A percentile compares a stretch with the other conserved stretches of the same genome.
These are phyloP conservation scores for Tritrichomonas foetus DNA, from an alignment of 208 protist genomes.

Conservation along the genomic window DNA sequence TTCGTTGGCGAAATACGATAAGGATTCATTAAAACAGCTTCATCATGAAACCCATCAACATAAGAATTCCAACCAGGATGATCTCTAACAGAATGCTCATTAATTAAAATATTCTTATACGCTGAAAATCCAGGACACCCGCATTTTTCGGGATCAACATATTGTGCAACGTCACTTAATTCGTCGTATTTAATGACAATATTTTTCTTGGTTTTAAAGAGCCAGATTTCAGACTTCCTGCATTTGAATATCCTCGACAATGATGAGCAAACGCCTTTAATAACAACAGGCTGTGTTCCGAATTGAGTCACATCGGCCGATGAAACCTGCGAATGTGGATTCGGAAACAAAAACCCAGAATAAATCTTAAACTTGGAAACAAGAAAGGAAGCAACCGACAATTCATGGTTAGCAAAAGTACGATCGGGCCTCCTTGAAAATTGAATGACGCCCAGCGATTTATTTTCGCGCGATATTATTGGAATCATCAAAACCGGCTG, in stretches of 20 bases:
- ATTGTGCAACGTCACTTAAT: background rate
- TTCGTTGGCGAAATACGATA: too few relatives aligned
- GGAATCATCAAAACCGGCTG: background rate
- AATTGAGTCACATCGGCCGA: background rate
- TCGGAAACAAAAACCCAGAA: background rate
- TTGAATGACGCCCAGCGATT: background rate
- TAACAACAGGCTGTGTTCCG: background rate
- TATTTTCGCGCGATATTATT: background rate
- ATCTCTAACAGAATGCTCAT: too few relatives aligned
- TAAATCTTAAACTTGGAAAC: background rate
- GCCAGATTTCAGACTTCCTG: slow-evolving; percentile 16
- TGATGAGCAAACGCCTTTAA: background rate
- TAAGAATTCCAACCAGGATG: too few relatives aligned
- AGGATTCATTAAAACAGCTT: too few relatives aligned
- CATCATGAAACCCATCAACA: too few relatives aligned
- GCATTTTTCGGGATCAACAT: background rate
- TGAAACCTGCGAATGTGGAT: background rate
- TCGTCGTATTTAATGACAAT: background rate
- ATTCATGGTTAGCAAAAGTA: background rate
- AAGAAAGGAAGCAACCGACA: background rate
- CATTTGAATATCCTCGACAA: background rate
- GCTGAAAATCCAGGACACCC: too few relatives aligned
- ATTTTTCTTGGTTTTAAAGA: background rate
- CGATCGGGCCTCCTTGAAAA: background rate
- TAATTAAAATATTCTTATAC: too few relatives aligned